A percentile compares a stretch with the other conserved stretches of the same genome.
Evolutionary conservation across 352 stramenopile species (phyloP).

Genomic region (Globisporangium abappressorium): DNA sequence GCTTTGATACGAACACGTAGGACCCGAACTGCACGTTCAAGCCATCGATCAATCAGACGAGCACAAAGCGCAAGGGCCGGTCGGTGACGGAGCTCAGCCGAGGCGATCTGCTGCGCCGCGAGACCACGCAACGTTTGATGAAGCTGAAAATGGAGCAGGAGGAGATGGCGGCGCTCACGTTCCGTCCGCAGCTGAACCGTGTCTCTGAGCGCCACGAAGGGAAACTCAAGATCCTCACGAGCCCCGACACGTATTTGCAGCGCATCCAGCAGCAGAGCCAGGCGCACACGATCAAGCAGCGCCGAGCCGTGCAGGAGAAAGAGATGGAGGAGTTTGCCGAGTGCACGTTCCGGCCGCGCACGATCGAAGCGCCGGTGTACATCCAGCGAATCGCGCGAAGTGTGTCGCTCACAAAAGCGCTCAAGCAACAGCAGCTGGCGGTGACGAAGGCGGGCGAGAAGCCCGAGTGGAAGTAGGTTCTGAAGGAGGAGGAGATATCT

Average conservation of each 20-base stretch:
- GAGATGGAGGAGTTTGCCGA: slow-evolving; percentile 81
- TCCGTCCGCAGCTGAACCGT: slow-evolving; percentile 72
- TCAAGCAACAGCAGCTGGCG: slow-evolving; percentile 57
- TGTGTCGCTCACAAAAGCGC: slow-evolving; percentile 64
- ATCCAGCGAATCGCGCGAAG: slow-evolving; percentile 81
- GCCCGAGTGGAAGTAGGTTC: slow-evolving; percentile 60
- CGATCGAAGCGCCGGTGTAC: slow-evolving; percentile 80
- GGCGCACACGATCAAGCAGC: slow-evolving; percentile 66
- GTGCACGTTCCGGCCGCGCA: slow-evolving; percentile 83
- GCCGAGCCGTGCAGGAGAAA: slow-evolving; percentile 72
- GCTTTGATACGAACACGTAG: slow-evolving; percentile 21
- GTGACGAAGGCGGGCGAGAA: slow-evolving; percentile 40
- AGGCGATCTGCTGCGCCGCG: slow-evolving; percentile 66
- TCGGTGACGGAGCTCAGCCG: slow-evolving; percentile 81
- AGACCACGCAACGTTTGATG: slow-evolving; percentile 79
- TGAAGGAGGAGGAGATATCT: background rate
- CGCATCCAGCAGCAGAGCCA: slow-evolving; percentile 79
- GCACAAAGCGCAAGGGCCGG: slow-evolving; percentile 54
- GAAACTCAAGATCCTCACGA: slow-evolving; percentile 76
- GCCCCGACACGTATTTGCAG: slow-evolving; percentile 78
- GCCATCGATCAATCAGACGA: slow-evolving; percentile 72
- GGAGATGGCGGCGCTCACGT: slow-evolving; percentile 79
- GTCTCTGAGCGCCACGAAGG: slow-evolving; percentile 64
- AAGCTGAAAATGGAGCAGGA: slow-evolving; percentile 88
- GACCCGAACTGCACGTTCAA: slow-evolving; percentile 85